Evolutionary conservation across 1,284 basidiomycete species (phyloP).

Genomic region (Microbotryum silenes-acaulis): DNA sequence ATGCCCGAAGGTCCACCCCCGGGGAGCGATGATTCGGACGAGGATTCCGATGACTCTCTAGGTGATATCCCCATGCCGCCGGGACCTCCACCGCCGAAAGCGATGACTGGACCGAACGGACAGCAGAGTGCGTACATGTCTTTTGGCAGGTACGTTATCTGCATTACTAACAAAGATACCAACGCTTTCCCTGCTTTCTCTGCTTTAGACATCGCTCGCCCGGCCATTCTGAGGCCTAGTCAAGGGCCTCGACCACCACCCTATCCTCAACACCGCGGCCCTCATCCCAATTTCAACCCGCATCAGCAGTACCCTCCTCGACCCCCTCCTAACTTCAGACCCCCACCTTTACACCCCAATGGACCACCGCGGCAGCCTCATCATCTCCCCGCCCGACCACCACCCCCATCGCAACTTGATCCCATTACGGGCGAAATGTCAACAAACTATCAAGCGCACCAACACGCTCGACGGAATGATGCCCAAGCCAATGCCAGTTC

Average conservation of each 20-base stretch:
- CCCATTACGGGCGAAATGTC: slow-evolving; percentile 40
- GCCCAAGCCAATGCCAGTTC: slow-evolving; percentile 1
- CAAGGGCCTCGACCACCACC: slow-evolving; percentile 21
- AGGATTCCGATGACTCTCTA: slow-evolving; percentile 20
- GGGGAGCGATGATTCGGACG: slow-evolving; percentile 12
- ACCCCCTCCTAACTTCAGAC: slow-evolving; percentile 15
- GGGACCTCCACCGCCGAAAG: slow-evolving; percentile 32
- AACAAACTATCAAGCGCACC: slow-evolving; percentile 40
- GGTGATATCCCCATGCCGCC: slow-evolving; percentile 35
- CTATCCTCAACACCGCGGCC: slow-evolving; percentile 11
- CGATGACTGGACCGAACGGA: neutral
- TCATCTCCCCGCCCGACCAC: slow-evolving; percentile 28
- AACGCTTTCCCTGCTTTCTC: neutral
- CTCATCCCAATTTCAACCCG: slow-evolving; percentile 16
- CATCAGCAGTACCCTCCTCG: slow-evolving; percentile 21
- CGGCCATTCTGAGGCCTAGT: neutral
- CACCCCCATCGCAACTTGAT: slow-evolving; percentile 38
- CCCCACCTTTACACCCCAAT: neutral
- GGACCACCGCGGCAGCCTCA: neutral
- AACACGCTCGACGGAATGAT: slow-evolving; percentile 34
- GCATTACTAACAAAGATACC: neutral
- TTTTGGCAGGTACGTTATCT: neutral
- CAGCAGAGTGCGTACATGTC: neutral
- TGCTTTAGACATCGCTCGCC: neutral
- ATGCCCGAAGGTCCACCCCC: slow-evolving; percentile 79